Base-by-base conservation (phyloP, 164 flowering plant genomes). In the Tetrastigma voinierianum region DNA sequence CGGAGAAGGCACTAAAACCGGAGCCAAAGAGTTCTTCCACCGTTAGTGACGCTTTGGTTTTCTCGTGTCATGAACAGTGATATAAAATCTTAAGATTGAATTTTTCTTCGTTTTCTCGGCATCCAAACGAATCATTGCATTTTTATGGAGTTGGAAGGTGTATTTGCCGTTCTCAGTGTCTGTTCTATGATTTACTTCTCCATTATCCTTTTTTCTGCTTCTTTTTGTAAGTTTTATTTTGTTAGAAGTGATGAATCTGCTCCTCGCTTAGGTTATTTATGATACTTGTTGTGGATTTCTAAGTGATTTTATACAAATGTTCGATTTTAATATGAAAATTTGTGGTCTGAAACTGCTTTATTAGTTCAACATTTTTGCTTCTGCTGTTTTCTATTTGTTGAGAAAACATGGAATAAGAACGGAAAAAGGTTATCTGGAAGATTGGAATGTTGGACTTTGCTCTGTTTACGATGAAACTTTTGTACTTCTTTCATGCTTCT, bases 321-420 rank as follows among this genome's bases (percentile, higher is more conserved):
- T 57, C 49, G 59, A 16, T 59, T 67, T 59, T 40, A 48, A 51
- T 44, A 9, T 43, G 52, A 8, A 48, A 48, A 58, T 24, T 49
- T 43, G 52, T 68, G 57, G 61, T 46, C 40, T 55, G 24, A 54
- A 32, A 61, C 59, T 14, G 55, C 52, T 61, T 10, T 52, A 54
- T 14, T 57, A 59, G 40, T 43, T 13, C 44, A 45, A 68, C 52
- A 21, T 68, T 53, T 59, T 21, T 18, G 1, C 14, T 51, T 67
- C 1, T 23, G 25, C 11, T 67, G 14, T 48, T 24, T 57, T n/a
- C n/a, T 25, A 25, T 5, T 65, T 51, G 46, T 40, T 1, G 46
- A 54, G 51, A 65, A 40, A 65, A 43, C 54, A 60, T 17, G 2
- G 48, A 60, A 44, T 43, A 65, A 44, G 4, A 45, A 15, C 25